phyloP scores from a whole-genome alignment of 2,329 filamentous ascomycete species.

The Pestalotiopsis fici region DNA sequence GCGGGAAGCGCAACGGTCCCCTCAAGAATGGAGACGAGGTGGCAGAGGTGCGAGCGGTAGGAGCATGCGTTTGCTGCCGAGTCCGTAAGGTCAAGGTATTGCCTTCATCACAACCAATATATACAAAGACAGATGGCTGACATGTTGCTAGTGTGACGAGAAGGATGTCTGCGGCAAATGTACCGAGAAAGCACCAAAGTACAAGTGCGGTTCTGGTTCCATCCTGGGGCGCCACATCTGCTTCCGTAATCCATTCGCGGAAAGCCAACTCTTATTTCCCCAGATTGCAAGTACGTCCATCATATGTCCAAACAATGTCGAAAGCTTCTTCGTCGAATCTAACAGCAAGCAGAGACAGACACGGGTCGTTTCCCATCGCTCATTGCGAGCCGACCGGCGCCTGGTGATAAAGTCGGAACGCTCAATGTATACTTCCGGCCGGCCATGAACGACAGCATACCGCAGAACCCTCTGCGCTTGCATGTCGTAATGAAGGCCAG shows the following conservation, averaged over 20 bases:
- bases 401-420: neutral
- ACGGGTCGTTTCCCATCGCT: neutral
- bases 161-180: slow-evolving; percentile 33
- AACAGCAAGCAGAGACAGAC: neutral
- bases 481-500: neutral
- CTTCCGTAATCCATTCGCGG: slow-evolving; percentile 19
- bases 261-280: slow-evolving; percentile 20
- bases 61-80: slow-evolving; percentile 50
- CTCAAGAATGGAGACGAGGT: slow-evolving; percentile 41
- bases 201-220: slow-evolving; percentile 16
- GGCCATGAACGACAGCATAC: neutral
- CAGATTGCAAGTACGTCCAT: slow-evolving; percentile 22
- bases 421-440: neutral
- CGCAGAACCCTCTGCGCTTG: neutral
- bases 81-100: slow-evolving; percentile 49
- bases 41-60: slow-evolving; percentile 48
- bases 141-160: slow-evolving; percentile 34
- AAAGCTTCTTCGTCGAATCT: neutral
- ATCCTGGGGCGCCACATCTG: slow-evolving; percentile 27
- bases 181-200: slow-evolving; percentile 18
- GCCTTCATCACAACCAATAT: slow-evolving; percentile 19
- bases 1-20: slow-evolving; percentile 27
- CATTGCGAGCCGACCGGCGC: neutral
- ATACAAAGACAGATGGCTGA: slow-evolving; percentile 14
- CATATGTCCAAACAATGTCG: neutral